Conservation (phyloP, 2,329 filamentous ascomycete genomes). For the Exophiala lecanii-corni region DNA sequence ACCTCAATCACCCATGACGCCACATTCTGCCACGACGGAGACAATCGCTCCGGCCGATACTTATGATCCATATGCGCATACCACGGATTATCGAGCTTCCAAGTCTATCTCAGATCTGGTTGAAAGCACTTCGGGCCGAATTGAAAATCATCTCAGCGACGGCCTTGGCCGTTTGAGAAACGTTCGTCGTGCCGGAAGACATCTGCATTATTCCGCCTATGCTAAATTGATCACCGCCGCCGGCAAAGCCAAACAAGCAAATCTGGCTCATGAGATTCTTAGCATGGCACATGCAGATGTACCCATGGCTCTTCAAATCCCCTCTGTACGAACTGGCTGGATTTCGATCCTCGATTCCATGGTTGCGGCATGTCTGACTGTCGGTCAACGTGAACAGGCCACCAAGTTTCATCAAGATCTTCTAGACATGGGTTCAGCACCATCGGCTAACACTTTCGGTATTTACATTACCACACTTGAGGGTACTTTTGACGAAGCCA, state of each 20-base stretch:
- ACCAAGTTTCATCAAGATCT: conserved; percentile 88
- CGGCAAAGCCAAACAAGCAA: conserved; percentile 76
- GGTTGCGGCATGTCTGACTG: conserved; percentile 83
- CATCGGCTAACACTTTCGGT: conserved; percentile 95
- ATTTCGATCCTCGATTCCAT: conserved; percentile 93
- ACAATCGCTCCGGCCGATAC: conserved; percentile 69
- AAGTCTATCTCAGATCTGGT: conserved; percentile 84
- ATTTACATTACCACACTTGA: conserved; percentile 99
- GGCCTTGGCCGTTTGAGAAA: conserved; percentile 81
- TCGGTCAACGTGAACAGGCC: conserved; percentile 74
- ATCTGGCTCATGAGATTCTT: conserved; percentile 78
- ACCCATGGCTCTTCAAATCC: conserved; percentile 76
- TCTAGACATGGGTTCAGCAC: conserved; percentile 81
- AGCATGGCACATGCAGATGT: conserved; percentile 86
- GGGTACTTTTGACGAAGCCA: conserved; percentile 95
- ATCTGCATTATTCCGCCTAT: conserved; percentile 93
- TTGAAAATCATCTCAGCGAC: conserved; percentile 70
- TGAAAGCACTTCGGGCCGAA: conserved; percentile 71
- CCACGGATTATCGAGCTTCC: conserved; percentile 89
- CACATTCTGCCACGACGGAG: conserved; percentile 49
- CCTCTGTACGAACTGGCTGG: conserved; percentile 90
- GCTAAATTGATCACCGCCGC: conserved; percentile 90
- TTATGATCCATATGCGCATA: conserved; percentile 85
- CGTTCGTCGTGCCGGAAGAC: conserved; percentile 85
- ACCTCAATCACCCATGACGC: conserved; percentile 38